Percentiles rank a stretch among this genome's conserved stretches.
phyloP scores from a whole-genome alignment of 2,329 filamentous ascomycete genomes.

The Alternaria triticina region DNA sequence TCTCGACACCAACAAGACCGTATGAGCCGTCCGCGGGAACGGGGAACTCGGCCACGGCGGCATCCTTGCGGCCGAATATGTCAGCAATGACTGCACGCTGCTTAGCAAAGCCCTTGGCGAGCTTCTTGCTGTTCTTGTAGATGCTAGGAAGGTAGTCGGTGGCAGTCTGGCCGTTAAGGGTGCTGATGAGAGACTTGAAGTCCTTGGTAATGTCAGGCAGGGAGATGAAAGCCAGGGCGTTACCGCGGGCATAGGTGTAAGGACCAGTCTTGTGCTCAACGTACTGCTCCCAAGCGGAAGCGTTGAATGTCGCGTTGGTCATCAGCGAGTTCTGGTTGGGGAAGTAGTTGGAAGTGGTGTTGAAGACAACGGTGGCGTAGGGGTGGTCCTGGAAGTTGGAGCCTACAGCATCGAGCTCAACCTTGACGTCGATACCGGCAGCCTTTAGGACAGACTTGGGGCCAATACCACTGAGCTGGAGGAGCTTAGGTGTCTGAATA shows the following conservation, averaged over 20 bases:
- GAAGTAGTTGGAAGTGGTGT: slow-evolving; percentile 26
- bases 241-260: slow-evolving; percentile 32
- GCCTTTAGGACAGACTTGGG: slow-evolving; percentile 37
- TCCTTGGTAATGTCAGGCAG: slow-evolving; percentile 31
- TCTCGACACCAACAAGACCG: slow-evolving; percentile 38
- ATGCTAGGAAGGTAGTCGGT: slow-evolving; percentile 29
- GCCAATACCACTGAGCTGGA: slow-evolving; percentile 43
- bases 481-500: slow-evolving; percentile 64
- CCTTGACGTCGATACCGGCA: slow-evolving; percentile 32
- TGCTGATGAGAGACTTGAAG: slow-evolving; percentile 5
- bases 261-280: slow-evolving; percentile 41
- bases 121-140: slow-evolving; percentile 29
- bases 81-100: slow-evolving; percentile 32
- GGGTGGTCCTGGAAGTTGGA: slow-evolving; percentile 46
- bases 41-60: slow-evolving; percentile 34
- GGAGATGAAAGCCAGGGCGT: slow-evolving; percentile 33
- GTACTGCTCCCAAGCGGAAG: slow-evolving; percentile 40
- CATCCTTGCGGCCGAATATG: slow-evolving; percentile 30
- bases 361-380: slow-evolving; percentile 29
- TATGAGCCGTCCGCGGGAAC: slow-evolving; percentile 46
- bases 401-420: slow-evolving; percentile 41
- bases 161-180: slow-evolving; percentile 15
- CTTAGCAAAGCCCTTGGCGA: slow-evolving; percentile 27
- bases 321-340: slow-evolving; percentile 29
- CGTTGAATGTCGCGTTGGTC: slow-evolving; percentile 44